Evolutionary conservation across 495 filamentous ascomycete species (phyloP), one percentile per base, ranked within the genome.

Genomic region (Hypoxylon rickii): DNA sequence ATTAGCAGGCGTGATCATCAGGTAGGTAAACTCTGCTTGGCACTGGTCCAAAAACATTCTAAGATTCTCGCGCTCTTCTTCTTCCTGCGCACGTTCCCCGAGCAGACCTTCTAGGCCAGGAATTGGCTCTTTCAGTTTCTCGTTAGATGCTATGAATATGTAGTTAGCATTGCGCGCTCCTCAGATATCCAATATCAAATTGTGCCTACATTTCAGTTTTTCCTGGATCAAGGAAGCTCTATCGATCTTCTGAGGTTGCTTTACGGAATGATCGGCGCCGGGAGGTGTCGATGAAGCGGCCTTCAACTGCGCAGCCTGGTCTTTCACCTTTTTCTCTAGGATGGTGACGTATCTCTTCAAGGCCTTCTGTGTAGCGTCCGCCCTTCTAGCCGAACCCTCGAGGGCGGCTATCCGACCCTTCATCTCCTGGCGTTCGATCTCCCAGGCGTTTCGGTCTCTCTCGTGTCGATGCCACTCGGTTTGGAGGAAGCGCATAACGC

Each of bases 401-500:
- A 97, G 79, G 65, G 88, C 86, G n/a, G 92, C 94, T 73, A 98
- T 97, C 70, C 93, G 86, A 57, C 89, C 91, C 74, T 96, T 97
- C 94, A 98, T 98, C 78, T 97, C 94, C 54, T 95, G 94, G 67
- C 90, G 86, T 74, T 98, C 94, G 68, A 98, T 98, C 67, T 97
- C 94, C 94, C 94, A 99, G 16, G 90, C 88, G 72, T 99, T 99
- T 63, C 95, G 87, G 64, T 96, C 95, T 74, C 94, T 89, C 71
- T 99, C 94, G 67, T 97, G 93, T 58, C 90, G 86, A 72, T 99
- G 95, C 94, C 94, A 97, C 83, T 99, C 94, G 29, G 92, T 93
- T 77, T 97, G 95, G 26, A 99, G 85, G 71, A 97, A 97, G 70
- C 94, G 92, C 94, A 99, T 99, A 29, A 99, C 94, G 67, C 94